Percentiles rank a stretch among this genome's conserved stretches.
Evolutionary conservation across 2,329 filamentous ascomycete genomes (phyloP).

Genomic region (Lachnellula subtilissima): DNA sequence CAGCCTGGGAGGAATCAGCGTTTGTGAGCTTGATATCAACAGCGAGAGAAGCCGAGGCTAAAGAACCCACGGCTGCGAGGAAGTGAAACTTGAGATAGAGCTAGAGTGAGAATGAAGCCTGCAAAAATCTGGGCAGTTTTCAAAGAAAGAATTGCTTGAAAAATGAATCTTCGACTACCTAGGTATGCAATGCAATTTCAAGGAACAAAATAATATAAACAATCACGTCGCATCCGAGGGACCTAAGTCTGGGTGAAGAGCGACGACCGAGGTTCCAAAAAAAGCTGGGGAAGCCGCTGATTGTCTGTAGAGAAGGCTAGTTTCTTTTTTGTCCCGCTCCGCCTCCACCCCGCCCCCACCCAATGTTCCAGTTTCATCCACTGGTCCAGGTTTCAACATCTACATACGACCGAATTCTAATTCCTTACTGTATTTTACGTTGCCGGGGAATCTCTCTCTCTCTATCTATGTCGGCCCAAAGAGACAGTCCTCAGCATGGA

Average conservation of each 20-base stretch:
- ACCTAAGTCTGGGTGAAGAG: background rate
- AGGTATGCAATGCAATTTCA: background rate
- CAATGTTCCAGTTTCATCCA: background rate
- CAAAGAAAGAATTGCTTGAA: background rate
- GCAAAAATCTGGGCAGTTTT: background rate
- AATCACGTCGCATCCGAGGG: background rate
- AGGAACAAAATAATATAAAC: background rate
- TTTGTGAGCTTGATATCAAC: background rate
- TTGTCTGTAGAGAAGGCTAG: background rate
- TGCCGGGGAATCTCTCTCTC: no score
- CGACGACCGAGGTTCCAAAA: background rate
- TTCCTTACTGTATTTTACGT: no score
- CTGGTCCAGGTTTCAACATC: no score
- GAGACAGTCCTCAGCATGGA: slow-evolving; percentile 34
- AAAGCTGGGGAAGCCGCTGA: background rate
- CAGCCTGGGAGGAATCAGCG: background rate
- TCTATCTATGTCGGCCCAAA: background rate
- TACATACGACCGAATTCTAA: no score
- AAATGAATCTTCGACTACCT: background rate
- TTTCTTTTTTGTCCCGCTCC: no score
- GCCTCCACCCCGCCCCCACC: no score
- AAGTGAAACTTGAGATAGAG: background rate
- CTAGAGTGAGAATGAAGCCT: background rate
- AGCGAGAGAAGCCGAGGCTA: slow-evolving; percentile 11
- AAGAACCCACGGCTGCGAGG: background rate